These are phyloP conservation scores for Cicer bijugum DNA, from an alignment of 306 rosid genomes.

Conservation along the genomic window DNA sequence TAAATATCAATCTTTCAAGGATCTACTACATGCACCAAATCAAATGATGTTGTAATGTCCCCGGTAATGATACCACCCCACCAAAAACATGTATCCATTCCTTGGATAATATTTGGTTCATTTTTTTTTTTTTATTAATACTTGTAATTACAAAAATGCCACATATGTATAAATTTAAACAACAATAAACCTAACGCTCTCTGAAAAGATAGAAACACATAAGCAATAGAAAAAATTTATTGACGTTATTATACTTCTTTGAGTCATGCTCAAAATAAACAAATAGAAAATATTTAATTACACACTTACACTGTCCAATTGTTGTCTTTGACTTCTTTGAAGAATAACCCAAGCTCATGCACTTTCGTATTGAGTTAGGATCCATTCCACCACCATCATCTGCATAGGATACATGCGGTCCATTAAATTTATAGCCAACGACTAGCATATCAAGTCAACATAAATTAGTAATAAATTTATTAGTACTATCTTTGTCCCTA, in stretches of 20 bases:
- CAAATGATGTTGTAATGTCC: not conserved
- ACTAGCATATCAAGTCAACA: conserved; percentile 31
- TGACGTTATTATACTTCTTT: not conserved
- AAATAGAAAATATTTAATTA: conserved; percentile 42
- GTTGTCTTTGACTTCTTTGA: conserved; percentile 91
- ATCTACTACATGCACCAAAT: too few relatives aligned
- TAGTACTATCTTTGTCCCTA: too few relatives aligned
- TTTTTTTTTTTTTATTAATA: not conserved
- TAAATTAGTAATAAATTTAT: not conserved
- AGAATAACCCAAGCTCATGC: conserved; percentile 98
- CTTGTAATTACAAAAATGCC: not conserved
- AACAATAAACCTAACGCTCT: conserved; percentile 18
- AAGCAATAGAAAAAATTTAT: conserved; percentile 13
- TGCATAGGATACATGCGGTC: conserved; percentile 49
- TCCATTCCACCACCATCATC: conserved; percentile 98
- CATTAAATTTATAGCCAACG: conserved; percentile 23
- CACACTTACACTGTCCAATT: conserved; percentile 92
- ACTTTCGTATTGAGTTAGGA: conserved; percentile 74
- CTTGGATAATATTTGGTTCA: not conserved
- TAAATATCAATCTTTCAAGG: not conserved
- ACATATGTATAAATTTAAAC: not conserved
- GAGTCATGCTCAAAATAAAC: conserved; percentile 31
- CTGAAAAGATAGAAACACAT: not conserved
- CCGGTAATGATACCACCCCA: not conserved
- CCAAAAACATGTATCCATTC: not conserved